Percentiles rank a stretch among this genome's conserved stretches.
Conservation (phyloP, 768 basidiomycete genomes). For the Royoungia palumana region DNA sequence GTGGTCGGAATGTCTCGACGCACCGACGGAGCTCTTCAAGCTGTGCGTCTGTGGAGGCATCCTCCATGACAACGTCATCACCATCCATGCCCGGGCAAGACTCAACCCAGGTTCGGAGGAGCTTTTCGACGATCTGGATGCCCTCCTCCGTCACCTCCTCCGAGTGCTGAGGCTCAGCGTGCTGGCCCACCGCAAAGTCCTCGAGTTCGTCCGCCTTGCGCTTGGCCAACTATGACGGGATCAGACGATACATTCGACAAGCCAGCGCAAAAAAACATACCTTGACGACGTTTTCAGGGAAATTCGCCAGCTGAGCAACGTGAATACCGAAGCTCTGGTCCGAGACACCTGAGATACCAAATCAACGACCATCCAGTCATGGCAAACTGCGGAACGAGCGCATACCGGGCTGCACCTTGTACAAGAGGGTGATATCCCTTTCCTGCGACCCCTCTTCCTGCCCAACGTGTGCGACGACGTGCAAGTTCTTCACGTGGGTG, state of each 20-base stretch:
- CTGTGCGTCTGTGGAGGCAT: constrained; percentile 38
- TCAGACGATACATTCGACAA: not conserved
- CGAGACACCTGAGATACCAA: constrained; percentile 59
- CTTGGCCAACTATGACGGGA: constrained; percentile 66
- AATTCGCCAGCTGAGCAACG: constrained; percentile 95
- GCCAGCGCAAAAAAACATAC: constrained; percentile 34
- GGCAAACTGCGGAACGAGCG: not conserved
- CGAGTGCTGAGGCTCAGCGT: constrained; percentile 44
- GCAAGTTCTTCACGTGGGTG: constrained; percentile 86
- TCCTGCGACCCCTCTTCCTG: constrained; percentile 45
- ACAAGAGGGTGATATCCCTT: constrained; percentile 77
- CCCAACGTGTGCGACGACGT: constrained; percentile 91
- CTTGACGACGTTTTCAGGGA: constrained; percentile 91
- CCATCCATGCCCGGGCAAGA: constrained; percentile 34
- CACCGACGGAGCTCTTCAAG: constrained; percentile 52
- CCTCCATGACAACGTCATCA: constrained; percentile 50
- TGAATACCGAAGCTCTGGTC: constrained; percentile 99
- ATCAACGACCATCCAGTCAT: not conserved
- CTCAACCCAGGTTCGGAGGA: constrained; percentile 68
- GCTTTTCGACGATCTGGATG: constrained; percentile 71
- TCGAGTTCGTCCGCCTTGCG: constrained; percentile 89
- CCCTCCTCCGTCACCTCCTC: constrained; percentile 73
- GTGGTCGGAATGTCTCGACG: constrained; percentile 61
- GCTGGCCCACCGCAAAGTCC: constrained; percentile 59
- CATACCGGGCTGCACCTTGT: constrained; percentile 76